Evolutionary conservation across 306 rosid genomes (phyloP).

Genomic region (Cicer arietinum): DNA sequence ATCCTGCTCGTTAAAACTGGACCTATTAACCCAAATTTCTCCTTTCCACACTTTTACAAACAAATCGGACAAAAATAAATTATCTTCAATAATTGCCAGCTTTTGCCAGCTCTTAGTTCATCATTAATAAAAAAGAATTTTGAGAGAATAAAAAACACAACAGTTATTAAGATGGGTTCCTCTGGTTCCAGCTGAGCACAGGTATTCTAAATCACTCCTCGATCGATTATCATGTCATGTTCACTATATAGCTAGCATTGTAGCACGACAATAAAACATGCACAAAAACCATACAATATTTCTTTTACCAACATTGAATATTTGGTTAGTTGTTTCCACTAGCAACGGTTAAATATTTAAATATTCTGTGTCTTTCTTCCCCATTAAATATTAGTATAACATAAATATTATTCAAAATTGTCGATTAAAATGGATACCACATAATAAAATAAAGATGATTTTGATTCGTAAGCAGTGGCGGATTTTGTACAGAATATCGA

Average conservation of each 20-base stretch:
- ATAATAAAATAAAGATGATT: no score
- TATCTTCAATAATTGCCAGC: conserved; percentile 47
- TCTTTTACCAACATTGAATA: background rate
- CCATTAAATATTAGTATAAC: conserved; percentile 8
- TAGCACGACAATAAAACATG: conserved; percentile 41
- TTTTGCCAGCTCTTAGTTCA: conserved; percentile 46
- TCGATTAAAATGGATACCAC: background rate
- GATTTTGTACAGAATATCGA: no score
- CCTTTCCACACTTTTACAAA: background rate
- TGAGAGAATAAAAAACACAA: background rate
- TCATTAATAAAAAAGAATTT: background rate
- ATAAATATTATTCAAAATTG: background rate
- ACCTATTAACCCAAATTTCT: background rate
- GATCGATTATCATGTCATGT: conserved; percentile 24
- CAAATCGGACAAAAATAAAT: conserved; percentile 36
- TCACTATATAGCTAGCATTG: conserved; percentile 10
- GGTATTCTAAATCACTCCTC: background rate
- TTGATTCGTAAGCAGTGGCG: no score
- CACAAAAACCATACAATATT: conserved; percentile 4
- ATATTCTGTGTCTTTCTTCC: conserved; percentile 37
- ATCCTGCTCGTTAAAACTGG: background rate
- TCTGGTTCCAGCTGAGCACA: background rate
- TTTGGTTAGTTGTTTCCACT: conserved; percentile 51
- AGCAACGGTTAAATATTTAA: conserved; percentile 46
- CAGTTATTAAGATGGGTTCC: background rate